Conservation (phyloP, 1,284 basidiomycete genomes). For the Chalciporus sp. region DNA sequence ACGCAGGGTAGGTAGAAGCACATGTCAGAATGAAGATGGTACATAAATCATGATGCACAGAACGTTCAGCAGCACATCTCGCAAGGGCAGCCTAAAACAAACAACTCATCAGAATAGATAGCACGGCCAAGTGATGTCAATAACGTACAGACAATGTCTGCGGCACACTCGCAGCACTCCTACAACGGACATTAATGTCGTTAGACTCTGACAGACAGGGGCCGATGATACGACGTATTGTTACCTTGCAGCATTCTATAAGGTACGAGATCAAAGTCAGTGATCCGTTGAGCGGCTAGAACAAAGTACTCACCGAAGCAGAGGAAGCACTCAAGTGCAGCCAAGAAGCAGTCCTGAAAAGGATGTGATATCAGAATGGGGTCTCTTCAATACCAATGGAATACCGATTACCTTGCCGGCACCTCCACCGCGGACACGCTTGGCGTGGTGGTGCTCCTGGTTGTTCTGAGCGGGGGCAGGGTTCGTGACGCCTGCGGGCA, state of each 20-base stretch:
- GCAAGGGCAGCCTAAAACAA: slow-evolving; percentile 31
- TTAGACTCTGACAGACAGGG: neutral
- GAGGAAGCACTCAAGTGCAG: slow-evolving; percentile 48
- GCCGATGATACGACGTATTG: neutral
- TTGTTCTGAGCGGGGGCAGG: slow-evolving; percentile 41
- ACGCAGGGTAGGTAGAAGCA: neutral
- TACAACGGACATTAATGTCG: slow-evolving; percentile 17
- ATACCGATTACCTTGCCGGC: slow-evolving; percentile 41
- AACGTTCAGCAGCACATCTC: slow-evolving; percentile 34
- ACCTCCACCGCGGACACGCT: slow-evolving; percentile 53
- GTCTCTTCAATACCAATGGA: neutral
- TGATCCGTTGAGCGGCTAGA: neutral
- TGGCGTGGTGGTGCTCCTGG: slow-evolving; percentile 43
- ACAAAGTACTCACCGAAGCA: slow-evolving; percentile 49
- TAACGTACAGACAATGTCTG: slow-evolving; percentile 34
- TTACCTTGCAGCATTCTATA: slow-evolving; percentile 38
- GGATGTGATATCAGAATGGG: neutral
- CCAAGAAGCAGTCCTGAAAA: slow-evolving; percentile 53
- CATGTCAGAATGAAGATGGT: neutral
- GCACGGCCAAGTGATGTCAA: neutral
- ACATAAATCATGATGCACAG: slow-evolving; percentile 2
- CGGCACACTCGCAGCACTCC: slow-evolving; percentile 34
- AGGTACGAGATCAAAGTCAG: slow-evolving; percentile 4
- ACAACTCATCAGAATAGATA: slow-evolving; percentile 1
- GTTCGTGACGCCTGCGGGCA: slow-evolving; percentile 37